Evolutionary conservation across 1,284 basidiomycete genomes (phyloP), one percentile per base, ranked within the genome.

Genomic region (Marasmius sp.): DNA sequence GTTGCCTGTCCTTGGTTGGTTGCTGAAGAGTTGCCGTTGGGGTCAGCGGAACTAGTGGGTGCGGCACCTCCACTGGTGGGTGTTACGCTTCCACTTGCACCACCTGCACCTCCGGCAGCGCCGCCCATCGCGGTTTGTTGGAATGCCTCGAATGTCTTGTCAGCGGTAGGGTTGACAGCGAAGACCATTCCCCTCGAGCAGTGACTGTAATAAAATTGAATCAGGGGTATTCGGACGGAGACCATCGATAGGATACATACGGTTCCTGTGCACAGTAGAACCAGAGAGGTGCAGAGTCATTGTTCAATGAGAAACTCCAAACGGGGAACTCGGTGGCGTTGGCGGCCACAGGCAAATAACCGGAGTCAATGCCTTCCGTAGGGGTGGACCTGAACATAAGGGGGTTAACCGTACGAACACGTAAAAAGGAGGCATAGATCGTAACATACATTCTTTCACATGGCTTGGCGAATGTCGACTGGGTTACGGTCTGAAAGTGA

Each of bases 241-340:
- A 49, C 1, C 9, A 12, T 12, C n/a, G 43, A n/a, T 22, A 16
- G n/a, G n/a, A 36, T 48, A 50, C 64, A 18, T 54, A 65, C 66
- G 39, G 61, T 27, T 62, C 61, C 61, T 71, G 70, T 2, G 59
- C 61, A 59, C 70, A 71, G 62, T 66, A 69, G 66, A 71, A 71
- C 70, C 70, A 71, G 20, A 71, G 64, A 7, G 70, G 69, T 41
- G 64, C 51, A 9, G 65, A 50, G 22, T 58, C 63, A 57, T 71
- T 66, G 51, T 61, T 57, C 27, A 71, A 58, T n/a, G 69, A 68
- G 60, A 71, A 65, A 39, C 63, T 68, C 68, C 67, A 70, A 16
- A 65, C 53, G 8, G 70, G 69, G 12, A 68, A 60, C 51, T 60
- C 14, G 2, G 67, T 67, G 20, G 66, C 60, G 58, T 65, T 64